These are phyloP conservation scores for Telfairia occidentalis DNA, from an alignment of 331 rosid species.

Conservation along the genomic window DNA sequence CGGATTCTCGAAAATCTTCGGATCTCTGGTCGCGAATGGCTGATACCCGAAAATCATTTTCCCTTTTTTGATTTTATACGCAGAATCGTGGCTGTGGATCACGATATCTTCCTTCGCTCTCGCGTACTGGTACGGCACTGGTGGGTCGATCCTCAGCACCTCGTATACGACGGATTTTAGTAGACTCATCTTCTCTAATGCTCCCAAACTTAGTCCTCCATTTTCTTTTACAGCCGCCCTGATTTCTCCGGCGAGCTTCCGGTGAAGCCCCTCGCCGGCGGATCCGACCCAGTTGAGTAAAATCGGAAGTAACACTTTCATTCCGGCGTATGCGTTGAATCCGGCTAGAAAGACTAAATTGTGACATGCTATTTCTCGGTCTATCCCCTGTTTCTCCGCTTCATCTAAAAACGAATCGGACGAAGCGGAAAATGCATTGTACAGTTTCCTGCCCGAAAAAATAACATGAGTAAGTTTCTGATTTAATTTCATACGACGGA, in stretches of 20 bases:
- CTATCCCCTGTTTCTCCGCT: slow-evolving; percentile 29
- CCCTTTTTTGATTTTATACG: slow-evolving; percentile 47
- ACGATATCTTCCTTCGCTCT: slow-evolving; percentile 50
- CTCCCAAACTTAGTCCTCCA: slow-evolving; percentile 23
- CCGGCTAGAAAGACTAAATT: slow-evolving; percentile 45
- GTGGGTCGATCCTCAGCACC: slow-evolving; percentile 50
- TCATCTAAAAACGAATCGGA: slow-evolving; percentile 21
- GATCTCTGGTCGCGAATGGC: slow-evolving; percentile 48
- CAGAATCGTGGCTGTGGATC: slow-evolving; percentile 41
- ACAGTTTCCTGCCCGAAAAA: slow-evolving; percentile 14
- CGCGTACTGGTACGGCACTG: slow-evolving; percentile 55
- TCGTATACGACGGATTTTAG: slow-evolving; percentile 54
- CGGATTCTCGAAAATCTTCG: slow-evolving; percentile 30
- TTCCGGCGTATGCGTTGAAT: slow-evolving; percentile 61
- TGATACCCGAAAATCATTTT: slow-evolving; percentile 70
- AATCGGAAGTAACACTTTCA: slow-evolving; percentile 39
- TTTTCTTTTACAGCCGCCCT: slow-evolving; percentile 27
- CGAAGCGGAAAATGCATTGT: slow-evolving; percentile 16
- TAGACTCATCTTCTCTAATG: slow-evolving; percentile 39
- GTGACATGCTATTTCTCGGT: slow-evolving; percentile 47
- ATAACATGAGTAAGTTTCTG: not conserved
- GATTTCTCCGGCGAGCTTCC: slow-evolving; percentile 36
- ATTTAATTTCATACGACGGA: too few species aligned
- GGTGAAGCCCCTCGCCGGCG: slow-evolving; percentile 36
- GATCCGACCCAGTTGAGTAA: slow-evolving; percentile 55